These are phyloP conservation scores for Microascus cirrosus DNA, from an alignment of 2,329 filamentous ascomycete species.

Conservation along the genomic window DNA sequence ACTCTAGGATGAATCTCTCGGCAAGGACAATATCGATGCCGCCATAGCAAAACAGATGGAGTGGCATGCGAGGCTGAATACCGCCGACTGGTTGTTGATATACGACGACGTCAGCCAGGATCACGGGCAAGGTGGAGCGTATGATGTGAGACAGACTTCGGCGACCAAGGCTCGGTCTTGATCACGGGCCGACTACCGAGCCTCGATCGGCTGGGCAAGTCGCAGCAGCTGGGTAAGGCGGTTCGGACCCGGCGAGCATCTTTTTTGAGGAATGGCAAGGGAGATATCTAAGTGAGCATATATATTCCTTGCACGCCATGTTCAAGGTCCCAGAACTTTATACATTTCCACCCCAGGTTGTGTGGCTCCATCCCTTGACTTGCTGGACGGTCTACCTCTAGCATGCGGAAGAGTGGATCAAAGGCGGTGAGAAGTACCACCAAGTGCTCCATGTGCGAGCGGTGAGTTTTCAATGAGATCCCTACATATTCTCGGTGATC, in stretches of 20 bases:
- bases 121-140: constrained; percentile 8
- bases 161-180: constrained; percentile 15
- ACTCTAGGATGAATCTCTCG: constrained; percentile 7
- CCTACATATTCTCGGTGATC: too few species aligned
- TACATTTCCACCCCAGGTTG: too few species aligned
- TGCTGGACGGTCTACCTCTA: constrained; percentile 16
- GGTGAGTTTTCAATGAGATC: too few species aligned
- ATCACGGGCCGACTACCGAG: constrained; percentile 15
- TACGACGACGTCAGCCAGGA: constrained; percentile 21
- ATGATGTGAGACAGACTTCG: constrained; percentile 13
- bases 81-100: constrained; percentile 19
- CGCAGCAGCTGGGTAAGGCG: constrained; percentile 12
- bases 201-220: too few species aligned
- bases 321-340: too few species aligned
- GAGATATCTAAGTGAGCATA: not conserved
- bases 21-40: constrained; percentile 9
- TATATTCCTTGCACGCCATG: not conserved
- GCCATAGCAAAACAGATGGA: constrained; percentile 13
- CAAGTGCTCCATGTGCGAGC: too few species aligned
- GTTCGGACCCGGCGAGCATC: too few species aligned
- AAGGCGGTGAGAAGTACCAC: too few species aligned
- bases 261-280: not conserved
- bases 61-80: constrained; percentile 15
- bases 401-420: too few species aligned
- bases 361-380: constrained; percentile 8